Conservation (phyloP, 495 filamentous ascomycete species). For the Paragyromitra xinjiangensis region DNA sequence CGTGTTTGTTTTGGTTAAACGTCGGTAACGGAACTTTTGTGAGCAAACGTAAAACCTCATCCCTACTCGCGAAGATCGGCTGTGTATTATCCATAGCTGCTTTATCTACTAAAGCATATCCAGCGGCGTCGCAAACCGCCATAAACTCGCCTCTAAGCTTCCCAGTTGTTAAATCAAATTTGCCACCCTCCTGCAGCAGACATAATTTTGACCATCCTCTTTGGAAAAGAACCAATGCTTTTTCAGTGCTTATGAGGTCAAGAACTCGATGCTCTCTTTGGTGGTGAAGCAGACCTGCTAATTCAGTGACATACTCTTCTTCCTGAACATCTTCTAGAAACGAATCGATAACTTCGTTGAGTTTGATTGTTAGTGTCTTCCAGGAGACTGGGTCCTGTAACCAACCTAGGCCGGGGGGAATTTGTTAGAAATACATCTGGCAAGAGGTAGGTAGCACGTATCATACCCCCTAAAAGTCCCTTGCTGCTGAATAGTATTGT, state of each 20-base stretch:
- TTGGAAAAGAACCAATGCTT: conserved; percentile 9
- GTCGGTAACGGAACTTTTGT: conserved; percentile 16
- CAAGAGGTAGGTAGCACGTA: background rate
- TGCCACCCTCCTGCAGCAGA: background rate
- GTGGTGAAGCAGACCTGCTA: conserved; percentile 30
- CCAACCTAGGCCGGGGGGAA: background rate
- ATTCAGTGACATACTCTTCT: conserved; percentile 14
- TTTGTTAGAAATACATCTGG: conserved; percentile 6
- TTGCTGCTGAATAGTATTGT: conserved; percentile 21
- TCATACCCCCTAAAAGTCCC: conserved; percentile 19
- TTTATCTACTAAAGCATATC: conserved; percentile 22
- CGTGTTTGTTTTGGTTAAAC: conserved; percentile 52
- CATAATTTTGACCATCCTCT: conserved; percentile 16
- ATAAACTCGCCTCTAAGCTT: conserved; percentile 26
- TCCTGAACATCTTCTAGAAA: background rate
- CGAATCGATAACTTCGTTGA: background rate
- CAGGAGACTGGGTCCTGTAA: conserved; percentile 18
- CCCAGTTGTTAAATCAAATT: conserved; percentile 17
- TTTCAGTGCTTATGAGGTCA: conserved; percentile 5
- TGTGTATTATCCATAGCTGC: background rate
- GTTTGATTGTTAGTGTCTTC: conserved; percentile 4
- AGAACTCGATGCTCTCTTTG: conserved; percentile 22
- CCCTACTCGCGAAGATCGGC: background rate
- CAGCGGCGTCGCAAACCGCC: conserved; percentile 25
- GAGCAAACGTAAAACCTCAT: conserved; percentile 20